phyloP scores from a whole-genome alignment of 2,329 filamentous ascomycete genomes.

The Scorias spongiosa region DNA sequence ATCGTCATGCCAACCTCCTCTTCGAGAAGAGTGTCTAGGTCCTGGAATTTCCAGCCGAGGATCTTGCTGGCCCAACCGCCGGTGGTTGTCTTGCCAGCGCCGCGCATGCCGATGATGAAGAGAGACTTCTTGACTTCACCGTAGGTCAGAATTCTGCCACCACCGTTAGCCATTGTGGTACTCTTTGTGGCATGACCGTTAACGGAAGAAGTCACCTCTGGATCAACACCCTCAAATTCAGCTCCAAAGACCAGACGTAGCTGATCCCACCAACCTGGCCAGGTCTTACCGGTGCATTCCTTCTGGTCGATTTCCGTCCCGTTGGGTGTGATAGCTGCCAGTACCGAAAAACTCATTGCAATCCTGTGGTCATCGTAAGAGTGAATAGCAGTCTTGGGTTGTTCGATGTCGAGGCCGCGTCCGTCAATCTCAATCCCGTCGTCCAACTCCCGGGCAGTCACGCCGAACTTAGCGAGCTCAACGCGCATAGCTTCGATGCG shows the following conservation, averaged over 20 bases:
- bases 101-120: conserved; percentile 93
- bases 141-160: conserved; percentile 14
- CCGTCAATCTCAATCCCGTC: conserved; percentile 76
- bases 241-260: conserved; percentile 65
- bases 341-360: conserved; percentile 94
- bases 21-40: conserved; percentile 82
- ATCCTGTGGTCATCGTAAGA: conserved; percentile 98
- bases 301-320: conserved; percentile 71
- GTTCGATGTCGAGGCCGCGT: conserved; percentile 34
- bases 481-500: conserved; percentile 91
- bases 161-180: conserved; percentile 20
- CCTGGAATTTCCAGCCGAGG: conserved; percentile 62
- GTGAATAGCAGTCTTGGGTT: conserved; percentile 51
- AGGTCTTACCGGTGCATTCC: conserved; percentile 91
- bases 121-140: conserved; percentile 48
- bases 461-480: conserved; percentile 84
- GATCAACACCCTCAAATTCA: conserved; percentile 59
- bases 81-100: conserved; percentile 88
- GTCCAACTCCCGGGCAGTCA: conserved; percentile 71
- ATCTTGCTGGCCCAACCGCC: conserved; percentile 70
- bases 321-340: conserved; percentile 55
- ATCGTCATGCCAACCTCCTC: conserved; percentile 58
- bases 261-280: conserved; percentile 97
- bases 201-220: conserved; percentile 21
- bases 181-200: conserved; percentile 11